phyloP scores from a whole-genome alignment of 2,329 filamentous ascomycete genomes.

The Amesomyces nigricolor region DNA sequence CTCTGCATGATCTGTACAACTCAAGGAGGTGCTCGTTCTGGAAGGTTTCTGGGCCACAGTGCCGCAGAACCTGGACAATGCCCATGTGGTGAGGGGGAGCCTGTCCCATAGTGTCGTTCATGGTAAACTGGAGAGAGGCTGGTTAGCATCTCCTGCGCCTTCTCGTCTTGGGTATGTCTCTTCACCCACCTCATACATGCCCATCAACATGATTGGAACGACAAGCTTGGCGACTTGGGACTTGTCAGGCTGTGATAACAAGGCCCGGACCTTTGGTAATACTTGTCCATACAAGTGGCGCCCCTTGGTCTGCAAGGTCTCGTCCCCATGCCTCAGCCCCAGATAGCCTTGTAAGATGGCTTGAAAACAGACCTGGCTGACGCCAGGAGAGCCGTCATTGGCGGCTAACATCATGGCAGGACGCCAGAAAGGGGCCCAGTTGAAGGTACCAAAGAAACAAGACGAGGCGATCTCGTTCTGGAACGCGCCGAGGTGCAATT shows the following conservation, averaged over 20 bases:
- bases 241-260: not conserved
- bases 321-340: not conserved
- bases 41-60: conserved; percentile 3
- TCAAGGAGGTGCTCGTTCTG: not conserved
- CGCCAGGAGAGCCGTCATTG: not conserved
- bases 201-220: not conserved
- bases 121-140: not conserved
- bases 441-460: not conserved
- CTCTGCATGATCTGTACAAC: not conserved
- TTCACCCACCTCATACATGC: conserved; percentile 1
- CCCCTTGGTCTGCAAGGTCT: not conserved
- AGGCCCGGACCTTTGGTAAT: not conserved
- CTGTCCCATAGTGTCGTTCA: not conserved
- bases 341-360: not conserved
- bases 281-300: not conserved
- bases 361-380: conserved; percentile 1
- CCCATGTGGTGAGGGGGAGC: conserved; percentile 7
- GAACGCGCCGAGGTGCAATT: not conserved
- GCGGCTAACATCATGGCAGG: not conserved
- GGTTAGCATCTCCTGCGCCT: no score
- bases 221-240: not conserved
- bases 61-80: not conserved
- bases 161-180: not conserved
- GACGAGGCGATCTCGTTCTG: not conserved
- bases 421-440: conserved; percentile 4